These are phyloP conservation scores for Talaromyces albobiverticillius DNA, from an alignment of 2,329 filamentous ascomycete species.

Conservation along the genomic window DNA sequence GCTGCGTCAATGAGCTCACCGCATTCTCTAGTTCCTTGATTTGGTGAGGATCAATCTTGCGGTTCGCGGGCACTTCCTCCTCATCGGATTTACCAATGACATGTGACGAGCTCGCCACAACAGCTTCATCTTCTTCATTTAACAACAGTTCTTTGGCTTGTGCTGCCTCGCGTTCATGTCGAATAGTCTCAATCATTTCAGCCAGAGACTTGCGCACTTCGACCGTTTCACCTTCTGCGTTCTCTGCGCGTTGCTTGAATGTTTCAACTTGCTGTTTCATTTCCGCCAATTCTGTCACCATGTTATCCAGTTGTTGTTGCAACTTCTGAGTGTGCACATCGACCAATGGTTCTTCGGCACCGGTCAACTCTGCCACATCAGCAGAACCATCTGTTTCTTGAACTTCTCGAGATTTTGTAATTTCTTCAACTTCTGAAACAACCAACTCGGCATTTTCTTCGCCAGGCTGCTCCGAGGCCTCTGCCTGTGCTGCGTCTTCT, in stretches of 20 bases:
- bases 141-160: slow-evolving; percentile 29
- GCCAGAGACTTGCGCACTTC: slow-evolving; percentile 70
- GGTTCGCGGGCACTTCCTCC: background rate
- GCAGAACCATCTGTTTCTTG: slow-evolving; percentile 12
- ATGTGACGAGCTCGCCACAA: background rate
- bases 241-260: slow-evolving; percentile 74
- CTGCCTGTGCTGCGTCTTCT: slow-evolving; percentile 26
- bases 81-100: background rate
- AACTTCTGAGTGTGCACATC: slow-evolving; percentile 46
- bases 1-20: slow-evolving; percentile 42
- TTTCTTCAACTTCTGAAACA: slow-evolving; percentile 17
- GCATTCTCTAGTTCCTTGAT: slow-evolving; percentile 36
- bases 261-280: slow-evolving; percentile 76
- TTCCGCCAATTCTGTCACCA: slow-evolving; percentile 76
- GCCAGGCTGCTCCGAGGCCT: slow-evolving; percentile 44
- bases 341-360: slow-evolving; percentile 25
- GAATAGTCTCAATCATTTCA: slow-evolving; percentile 83
- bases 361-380: slow-evolving; percentile 17
- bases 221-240: slow-evolving; percentile 73
- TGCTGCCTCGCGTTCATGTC: slow-evolving; percentile 58
- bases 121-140: background rate
- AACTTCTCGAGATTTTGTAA: slow-evolving; percentile 1
- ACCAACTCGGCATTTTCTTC: slow-evolving; percentile 18
- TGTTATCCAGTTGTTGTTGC: slow-evolving; percentile 70
- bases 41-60: slow-evolving; percentile 36